These are phyloP conservation scores for Penicillium sp. DNA, from an alignment of 2,329 filamentous ascomycete genomes.

Conservation along the genomic window DNA sequence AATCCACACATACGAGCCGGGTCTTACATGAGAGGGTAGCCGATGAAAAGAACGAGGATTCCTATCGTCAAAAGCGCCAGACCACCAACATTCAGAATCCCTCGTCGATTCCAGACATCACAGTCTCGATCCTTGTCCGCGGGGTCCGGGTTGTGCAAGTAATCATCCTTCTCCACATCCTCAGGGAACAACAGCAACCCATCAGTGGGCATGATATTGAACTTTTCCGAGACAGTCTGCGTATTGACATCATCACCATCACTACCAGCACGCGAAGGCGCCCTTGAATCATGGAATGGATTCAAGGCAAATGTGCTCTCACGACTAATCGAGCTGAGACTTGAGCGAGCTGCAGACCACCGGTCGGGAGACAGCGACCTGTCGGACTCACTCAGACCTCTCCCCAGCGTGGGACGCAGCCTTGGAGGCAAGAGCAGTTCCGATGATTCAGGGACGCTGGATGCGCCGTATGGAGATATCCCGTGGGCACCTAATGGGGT, in stretches of 20 bases:
- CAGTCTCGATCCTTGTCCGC: constrained; percentile 62
- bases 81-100: constrained; percentile 64
- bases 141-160: constrained; percentile 68
- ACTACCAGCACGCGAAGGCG: constrained; percentile 60
- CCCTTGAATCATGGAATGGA: constrained; percentile 62
- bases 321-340: constrained; percentile 56
- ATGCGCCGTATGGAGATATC: constrained; percentile 46
- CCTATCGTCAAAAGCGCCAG: constrained; percentile 60
- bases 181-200: constrained; percentile 67
- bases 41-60: constrained; percentile 64
- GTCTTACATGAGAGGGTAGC: constrained; percentile 66
- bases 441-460: constrained; percentile 49
- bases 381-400: constrained; percentile 50
- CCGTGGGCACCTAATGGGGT: constrained; percentile 16
- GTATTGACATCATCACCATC: constrained; percentile 67
- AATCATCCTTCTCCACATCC: constrained; percentile 72
- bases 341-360: constrained; percentile 62
- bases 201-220: constrained; percentile 67
- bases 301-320: constrained; percentile 47
- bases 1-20: neutral
- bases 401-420: constrained; percentile 44
- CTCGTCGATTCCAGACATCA: constrained; percentile 64
- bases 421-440: constrained; percentile 44
- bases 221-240: constrained; percentile 71
- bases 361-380: constrained; percentile 48